These are phyloP conservation scores for Chaetomium fimeti DNA, from an alignment of 495 filamentous ascomycete genomes.

Conservation along the genomic window DNA sequence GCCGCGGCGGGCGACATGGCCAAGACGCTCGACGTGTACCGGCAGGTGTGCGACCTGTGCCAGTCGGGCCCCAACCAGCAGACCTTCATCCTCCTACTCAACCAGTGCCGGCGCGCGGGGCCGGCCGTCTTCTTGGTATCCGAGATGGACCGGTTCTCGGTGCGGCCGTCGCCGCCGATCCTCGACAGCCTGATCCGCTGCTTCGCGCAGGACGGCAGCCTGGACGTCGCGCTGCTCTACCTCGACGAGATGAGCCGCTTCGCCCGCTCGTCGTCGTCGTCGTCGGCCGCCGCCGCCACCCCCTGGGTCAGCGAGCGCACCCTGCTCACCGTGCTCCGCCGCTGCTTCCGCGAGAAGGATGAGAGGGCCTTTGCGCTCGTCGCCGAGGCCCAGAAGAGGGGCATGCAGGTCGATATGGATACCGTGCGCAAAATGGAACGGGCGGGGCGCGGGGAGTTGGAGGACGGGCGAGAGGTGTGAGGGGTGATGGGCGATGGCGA, in stretches of 20 bases:
- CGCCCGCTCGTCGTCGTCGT: not conserved
- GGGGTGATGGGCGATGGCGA: not conserved
- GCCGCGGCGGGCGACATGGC: conserved; percentile 45
- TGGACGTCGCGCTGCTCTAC: conserved; percentile 59
- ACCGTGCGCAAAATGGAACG: conserved; percentile 8
- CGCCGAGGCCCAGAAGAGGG: conserved; percentile 39
- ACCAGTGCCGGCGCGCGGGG: conserved; percentile 56
- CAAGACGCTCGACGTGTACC: conserved; percentile 67
- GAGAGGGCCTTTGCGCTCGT: conserved; percentile 45
- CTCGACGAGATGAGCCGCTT: conserved; percentile 53
- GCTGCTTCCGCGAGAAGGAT: conserved; percentile 44
- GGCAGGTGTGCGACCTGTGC: conserved; percentile 63
- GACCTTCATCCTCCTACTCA: conserved; percentile 67
- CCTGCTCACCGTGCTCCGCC: conserved; percentile 41
- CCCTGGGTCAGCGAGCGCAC: conserved; percentile 43
- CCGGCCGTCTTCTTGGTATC: conserved; percentile 65
- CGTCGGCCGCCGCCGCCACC: not conserved
- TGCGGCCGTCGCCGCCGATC: conserved; percentile 59
- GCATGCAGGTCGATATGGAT: conserved; percentile 28
- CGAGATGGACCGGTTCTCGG: conserved; percentile 67
- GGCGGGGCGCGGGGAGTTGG: not conserved
- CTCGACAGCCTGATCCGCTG: conserved; percentile 70
- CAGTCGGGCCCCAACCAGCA: conserved; percentile 55
- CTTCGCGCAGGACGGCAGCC: conserved; percentile 53
- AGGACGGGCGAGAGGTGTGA: not conserved